These are phyloP conservation scores for Globisporangium emineosum DNA, from an alignment of 352 stramenopile species.

Conservation along the genomic window DNA sequence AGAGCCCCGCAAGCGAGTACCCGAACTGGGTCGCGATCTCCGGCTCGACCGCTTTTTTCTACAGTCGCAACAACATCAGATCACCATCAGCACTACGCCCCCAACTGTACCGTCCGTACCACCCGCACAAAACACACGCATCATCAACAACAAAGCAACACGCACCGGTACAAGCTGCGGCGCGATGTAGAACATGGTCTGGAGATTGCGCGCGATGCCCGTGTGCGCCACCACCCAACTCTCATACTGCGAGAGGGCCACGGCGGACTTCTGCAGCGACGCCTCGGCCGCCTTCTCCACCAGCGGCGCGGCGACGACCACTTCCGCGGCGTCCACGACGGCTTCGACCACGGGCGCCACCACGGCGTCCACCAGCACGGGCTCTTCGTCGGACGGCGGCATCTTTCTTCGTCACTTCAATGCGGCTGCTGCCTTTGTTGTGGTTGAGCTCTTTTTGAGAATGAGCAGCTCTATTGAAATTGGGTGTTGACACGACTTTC, in stretches of 20 bases:
- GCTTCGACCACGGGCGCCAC: neutral
- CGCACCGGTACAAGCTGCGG: conserved; percentile 74
- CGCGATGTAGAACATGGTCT: conserved; percentile 75
- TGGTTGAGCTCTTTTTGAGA: too few relatives aligned
- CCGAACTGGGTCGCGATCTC: conserved; percentile 72
- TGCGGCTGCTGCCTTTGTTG: too few relatives aligned
- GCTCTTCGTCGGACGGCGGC: conserved; percentile 20
- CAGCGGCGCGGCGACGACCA: conserved; percentile 5
- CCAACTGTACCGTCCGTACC: neutral
- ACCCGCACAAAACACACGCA: neutral
- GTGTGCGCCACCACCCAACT: conserved; percentile 60
- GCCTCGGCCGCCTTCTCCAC: conserved; percentile 3
- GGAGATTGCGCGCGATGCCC: conserved; percentile 64
- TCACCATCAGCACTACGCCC: neutral
- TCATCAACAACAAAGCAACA: neutral
- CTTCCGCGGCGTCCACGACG: neutral
- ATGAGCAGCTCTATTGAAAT: too few relatives aligned
- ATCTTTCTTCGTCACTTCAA: conserved; percentile 5
- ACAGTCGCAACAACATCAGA: conserved; percentile 1
- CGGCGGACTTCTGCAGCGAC: conserved; percentile 13
- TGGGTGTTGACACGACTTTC: too few relatives aligned
- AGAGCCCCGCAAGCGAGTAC: conserved; percentile 72
- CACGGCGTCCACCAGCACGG: conserved; percentile 17
- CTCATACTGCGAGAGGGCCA: conserved; percentile 47
- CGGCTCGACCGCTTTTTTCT: conserved; percentile 56